Evolutionary conservation across 108 stramenopile species (phyloP), one percentile per base, ranked within the genome.

Genomic region (Cyclostephanos tholiformis): DNA sequence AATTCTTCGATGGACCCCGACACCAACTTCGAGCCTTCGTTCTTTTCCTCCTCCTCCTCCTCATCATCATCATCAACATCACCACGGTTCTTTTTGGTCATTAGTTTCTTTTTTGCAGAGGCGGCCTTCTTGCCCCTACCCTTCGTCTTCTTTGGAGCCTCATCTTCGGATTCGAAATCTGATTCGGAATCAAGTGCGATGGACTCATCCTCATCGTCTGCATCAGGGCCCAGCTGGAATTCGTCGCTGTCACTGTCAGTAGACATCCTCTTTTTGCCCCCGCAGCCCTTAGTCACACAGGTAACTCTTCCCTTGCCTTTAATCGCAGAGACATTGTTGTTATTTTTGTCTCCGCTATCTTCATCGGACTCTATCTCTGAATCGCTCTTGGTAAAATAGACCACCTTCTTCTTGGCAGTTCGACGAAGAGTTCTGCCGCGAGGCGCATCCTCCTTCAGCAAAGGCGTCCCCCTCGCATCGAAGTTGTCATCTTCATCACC

Each of bases 131-230:
- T 53, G 39, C 56, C 16, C 44, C 44, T 16, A 2, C 44, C 22
- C 27, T 36, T 55, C 29, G 32, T 22, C 38, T 46, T 67, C 36
- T 19, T 57, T 22, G 66, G 25, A 67, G 49, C 19, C 51, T 68
- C 32, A 36, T 59, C 53, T 23, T 22, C 30, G 20, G n/a, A 50
- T 39, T 68, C 72, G 29, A 35, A 61, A 1, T 67, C 72, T 0
- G 68, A 69, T 38, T 69, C 68, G 8, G 68, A 57, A 55, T 69
- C 68, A 16, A 22, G 57, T 43, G 39, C 68, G 23, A 69, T 26
- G 43, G 57, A 69, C 29, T 56, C 56, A 55, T 70, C 69, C 61
- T 39, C 61, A 29, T 70, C 69, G 58, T 70, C 69, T 20, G 41
- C 56, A 6, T 69, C 66, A 4, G 50, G 65, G 17, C n/a, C 68